Evolutionary conservation across 805 yeast genomes (phyloP).

Genomic region (Henningerozyma blattae): DNA sequence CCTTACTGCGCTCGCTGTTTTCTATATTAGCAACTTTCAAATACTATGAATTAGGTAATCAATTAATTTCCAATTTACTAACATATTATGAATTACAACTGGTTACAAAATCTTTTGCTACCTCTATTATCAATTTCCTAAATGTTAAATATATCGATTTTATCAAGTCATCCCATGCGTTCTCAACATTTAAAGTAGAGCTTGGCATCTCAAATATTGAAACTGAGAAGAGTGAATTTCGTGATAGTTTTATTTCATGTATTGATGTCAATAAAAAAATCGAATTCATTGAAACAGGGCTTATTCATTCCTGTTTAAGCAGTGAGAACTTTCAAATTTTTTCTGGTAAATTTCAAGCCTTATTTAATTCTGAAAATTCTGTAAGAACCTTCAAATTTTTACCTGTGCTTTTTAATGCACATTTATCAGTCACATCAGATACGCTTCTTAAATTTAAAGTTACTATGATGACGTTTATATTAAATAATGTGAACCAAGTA

Average conservation of each 20-base stretch:
- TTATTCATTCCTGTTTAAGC: slow-evolving; percentile 6
- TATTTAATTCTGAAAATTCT: slow-evolving; percentile 1
- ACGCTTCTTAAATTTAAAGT: too few relatives aligned
- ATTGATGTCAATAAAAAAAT: slow-evolving; percentile 3
- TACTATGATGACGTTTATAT: too few relatives aligned
- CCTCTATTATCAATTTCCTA: slow-evolving; percentile 8
- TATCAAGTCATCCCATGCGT: slow-evolving; percentile 12
- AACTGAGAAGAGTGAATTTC: slow-evolving; percentile 16
- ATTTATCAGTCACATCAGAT: too few relatives aligned
- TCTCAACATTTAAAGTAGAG: slow-evolving; percentile 14
- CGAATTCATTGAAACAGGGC: slow-evolving; percentile 8
- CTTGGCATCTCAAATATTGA: slow-evolving; percentile 18
- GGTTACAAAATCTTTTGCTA: slow-evolving; percentile 1
- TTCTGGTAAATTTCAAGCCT: slow-evolving; percentile 4
- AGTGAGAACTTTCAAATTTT: slow-evolving; percentile 3
- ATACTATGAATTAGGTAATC: slow-evolving; percentile 7
- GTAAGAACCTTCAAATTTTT: slow-evolving; percentile 7
- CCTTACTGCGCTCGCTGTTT: too few relatives aligned
- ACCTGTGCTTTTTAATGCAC: too few relatives aligned
- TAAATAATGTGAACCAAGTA: too few relatives aligned
- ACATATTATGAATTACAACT: slow-evolving; percentile 2
- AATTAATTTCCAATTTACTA: slow-evolving; percentile 7
- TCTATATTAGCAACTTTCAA: slow-evolving; percentile 7
- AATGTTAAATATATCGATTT: slow-evolving; percentile 13
- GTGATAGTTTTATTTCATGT: slow-evolving; percentile 9